Percentiles rank a stretch among this genome's conserved stretches.
phyloP scores from a whole-genome alignment of 1,284 basidiomycete species.

The Fomitopsis pinicola region DNA sequence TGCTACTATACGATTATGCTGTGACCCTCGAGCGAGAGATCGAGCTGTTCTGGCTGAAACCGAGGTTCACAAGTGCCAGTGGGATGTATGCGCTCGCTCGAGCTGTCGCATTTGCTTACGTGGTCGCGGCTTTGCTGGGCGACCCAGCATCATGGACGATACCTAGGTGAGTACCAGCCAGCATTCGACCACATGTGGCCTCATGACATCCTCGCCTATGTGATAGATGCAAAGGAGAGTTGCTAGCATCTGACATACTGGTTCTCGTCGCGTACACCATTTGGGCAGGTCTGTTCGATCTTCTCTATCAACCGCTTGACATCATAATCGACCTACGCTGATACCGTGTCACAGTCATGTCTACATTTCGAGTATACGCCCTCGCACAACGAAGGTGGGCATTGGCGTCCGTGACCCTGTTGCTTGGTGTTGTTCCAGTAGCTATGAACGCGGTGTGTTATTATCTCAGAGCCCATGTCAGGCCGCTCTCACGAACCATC shows the following conservation, averaged over 20 bases:
- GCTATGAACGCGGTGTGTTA: neutral
- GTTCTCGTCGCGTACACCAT: neutral
- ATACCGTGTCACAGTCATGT: neutral
- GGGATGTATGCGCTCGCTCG: slow-evolving; percentile 3
- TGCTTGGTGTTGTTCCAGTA: neutral
- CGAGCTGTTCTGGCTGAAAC: slow-evolving; percentile 3
- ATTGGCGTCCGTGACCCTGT: neutral
- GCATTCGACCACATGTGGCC: neutral
- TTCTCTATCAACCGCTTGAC: too few relatives aligned
- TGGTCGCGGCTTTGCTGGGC: neutral
- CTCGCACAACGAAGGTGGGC: neutral
- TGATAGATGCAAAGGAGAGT: neutral
- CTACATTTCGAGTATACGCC: neutral
- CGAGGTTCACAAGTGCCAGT: neutral
- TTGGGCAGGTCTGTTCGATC: neutral
- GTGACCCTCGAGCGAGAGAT: slow-evolving; percentile 4
- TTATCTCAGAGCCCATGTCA: neutral
- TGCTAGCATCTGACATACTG: neutral
- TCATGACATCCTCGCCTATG: too few relatives aligned
- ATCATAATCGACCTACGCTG: neutral
- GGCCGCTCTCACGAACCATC: too few relatives aligned
- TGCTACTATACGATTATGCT: slow-evolving; percentile 6
- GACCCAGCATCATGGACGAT: neutral
- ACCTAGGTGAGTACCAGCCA: neutral
- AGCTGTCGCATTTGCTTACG: neutral